phyloP scores from a whole-genome alignment of 441 rosid genomes.

The Populus hybrid region DNA sequence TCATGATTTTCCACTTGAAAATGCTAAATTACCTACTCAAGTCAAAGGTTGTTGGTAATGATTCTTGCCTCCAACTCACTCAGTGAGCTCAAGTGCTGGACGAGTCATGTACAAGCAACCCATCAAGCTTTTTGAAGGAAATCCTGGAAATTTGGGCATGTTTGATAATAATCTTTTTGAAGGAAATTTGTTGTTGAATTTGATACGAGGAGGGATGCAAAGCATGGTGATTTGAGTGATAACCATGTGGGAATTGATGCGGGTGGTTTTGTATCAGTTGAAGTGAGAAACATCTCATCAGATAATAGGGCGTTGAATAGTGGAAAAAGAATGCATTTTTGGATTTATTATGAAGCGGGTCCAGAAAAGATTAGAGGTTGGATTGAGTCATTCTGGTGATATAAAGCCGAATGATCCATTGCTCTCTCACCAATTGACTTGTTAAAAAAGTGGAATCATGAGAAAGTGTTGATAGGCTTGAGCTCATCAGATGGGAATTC shows the following conservation, averaged over 20 bases:
- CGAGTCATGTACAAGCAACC: slow-evolving; percentile 60
- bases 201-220: slow-evolving; percentile 30
- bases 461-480: too few species aligned
- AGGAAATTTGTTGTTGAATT: slow-evolving; percentile 42
- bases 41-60: slow-evolving; percentile 42
- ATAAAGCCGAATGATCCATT: too few species aligned
- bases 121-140: slow-evolving; percentile 63
- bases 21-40: slow-evolving; percentile 31
- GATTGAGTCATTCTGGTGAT: background rate
- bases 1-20: slow-evolving; percentile 36
- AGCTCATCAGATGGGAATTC: too few species aligned
- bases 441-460: too few species aligned
- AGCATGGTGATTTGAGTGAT: slow-evolving; percentile 37
- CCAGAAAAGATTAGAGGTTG: slow-evolving; percentile 54
- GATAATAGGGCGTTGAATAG: slow-evolving; percentile 30
- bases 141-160: slow-evolving; percentile 33
- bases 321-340: slow-evolving; percentile 46
- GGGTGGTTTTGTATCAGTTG: slow-evolving; percentile 41
- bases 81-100: slow-evolving; percentile 51
- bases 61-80: slow-evolving; percentile 57
- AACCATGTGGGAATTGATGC: slow-evolving; percentile 48
- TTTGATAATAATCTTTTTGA: slow-evolving; percentile 46
- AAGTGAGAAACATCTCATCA: slow-evolving; percentile 38
- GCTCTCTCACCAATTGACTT: too few species aligned
- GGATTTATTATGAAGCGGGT: slow-evolving; percentile 59